Evolutionary conservation across 495 filamentous ascomycete species (phyloP), one percentile per base, ranked within the genome.

Genomic region (Penicillium malachiteum): DNA sequence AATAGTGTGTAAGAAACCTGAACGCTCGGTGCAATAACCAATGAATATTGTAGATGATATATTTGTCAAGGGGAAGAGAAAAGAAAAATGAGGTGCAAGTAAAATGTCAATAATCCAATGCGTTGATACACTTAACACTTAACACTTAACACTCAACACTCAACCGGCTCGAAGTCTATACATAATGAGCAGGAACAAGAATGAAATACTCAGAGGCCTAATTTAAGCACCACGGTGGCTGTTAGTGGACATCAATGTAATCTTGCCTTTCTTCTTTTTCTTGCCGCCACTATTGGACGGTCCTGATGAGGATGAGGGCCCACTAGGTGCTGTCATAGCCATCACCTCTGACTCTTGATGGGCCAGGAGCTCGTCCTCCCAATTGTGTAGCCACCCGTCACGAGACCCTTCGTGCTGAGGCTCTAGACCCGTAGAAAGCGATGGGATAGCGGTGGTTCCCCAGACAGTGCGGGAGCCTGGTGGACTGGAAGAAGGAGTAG

Each of bases 231-330:
- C 87, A 66, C 87, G 77, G 56, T 86, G 78, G 39, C 80, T 85
- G 67, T 82, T 89, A 34, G 92, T 96, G 54, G 89, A 92, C 92
- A 96, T 96, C 52, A 96, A 67, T 9, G 90, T 96, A 48, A 96
- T 96, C 78, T 95, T 92, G 49, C 82, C 85, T 74, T 95, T 96
- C 78, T 93, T 96, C 73, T 89, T 91, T 75, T 90, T 92, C 49
- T 79, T 78, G 46, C 73, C 70, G 46, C 73, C 70, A 8, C 63
- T 63, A 16, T 39, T 59, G 47, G 42, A 63, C 41, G 58, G 66
- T 40, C 56, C 60, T 16, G 37, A 41, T 43, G 39, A 2, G 52
- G 48, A 56, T 17, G 57, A 61, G 39, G 59, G 68, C 11, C 61
- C 69, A 39, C 72, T 70, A 21, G 61, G 42, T 12, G 58, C 59